These are phyloP conservation scores for Fistulinella staudtii DNA, from an alignment of 1,284 basidiomycete species.

Conservation along the genomic window DNA sequence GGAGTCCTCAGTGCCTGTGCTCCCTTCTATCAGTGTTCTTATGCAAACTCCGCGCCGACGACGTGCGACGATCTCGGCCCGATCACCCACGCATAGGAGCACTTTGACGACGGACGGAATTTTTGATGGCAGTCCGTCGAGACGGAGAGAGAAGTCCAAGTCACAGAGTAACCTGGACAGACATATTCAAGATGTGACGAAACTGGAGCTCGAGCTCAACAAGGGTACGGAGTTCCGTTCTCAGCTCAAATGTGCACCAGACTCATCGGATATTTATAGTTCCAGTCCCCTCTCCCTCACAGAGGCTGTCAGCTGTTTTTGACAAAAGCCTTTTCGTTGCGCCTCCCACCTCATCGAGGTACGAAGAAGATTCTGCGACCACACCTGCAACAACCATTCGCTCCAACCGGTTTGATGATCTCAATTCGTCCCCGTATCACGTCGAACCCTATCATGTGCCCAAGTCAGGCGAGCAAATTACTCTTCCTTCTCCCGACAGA, in stretches of 20 bases:
- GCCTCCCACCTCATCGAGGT: slow-evolving; percentile 32
- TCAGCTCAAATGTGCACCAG: too few species aligned
- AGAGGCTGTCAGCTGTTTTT: slow-evolving; percentile 57
- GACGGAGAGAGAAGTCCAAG: slow-evolving; percentile 59
- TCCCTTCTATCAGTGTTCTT: slow-evolving; percentile 23
- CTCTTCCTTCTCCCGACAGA: slow-evolving; percentile 52
- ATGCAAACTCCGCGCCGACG: slow-evolving; percentile 52
- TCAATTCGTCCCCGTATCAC: slow-evolving; percentile 54
- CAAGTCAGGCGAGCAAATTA: slow-evolving; percentile 33
- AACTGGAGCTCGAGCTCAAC: slow-evolving; percentile 58
- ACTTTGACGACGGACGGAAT: slow-evolving; percentile 21
- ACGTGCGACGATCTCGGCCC: slow-evolving; percentile 62
- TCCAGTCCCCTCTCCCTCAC: slow-evolving; percentile 41
- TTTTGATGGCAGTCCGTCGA: slow-evolving; percentile 51
- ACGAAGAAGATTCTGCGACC: slow-evolving; percentile 25
- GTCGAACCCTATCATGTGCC: slow-evolving; percentile 61
- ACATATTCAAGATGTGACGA: slow-evolving; percentile 60
- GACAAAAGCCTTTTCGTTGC: slow-evolving; percentile 65
- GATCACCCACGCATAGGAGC: slow-evolving; percentile 45
- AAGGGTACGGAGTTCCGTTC: slow-evolving; percentile 13
- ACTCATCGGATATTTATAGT: slow-evolving; percentile 31
- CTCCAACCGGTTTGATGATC: slow-evolving; percentile 39
- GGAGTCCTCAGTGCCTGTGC: slow-evolving; percentile 20
- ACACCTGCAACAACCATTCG: slow-evolving; percentile 27
- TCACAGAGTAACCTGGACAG: slow-evolving; percentile 61